Conservation (phyloP, 176 grass and related monocot genomes). For the Eleusine indica region DNA sequence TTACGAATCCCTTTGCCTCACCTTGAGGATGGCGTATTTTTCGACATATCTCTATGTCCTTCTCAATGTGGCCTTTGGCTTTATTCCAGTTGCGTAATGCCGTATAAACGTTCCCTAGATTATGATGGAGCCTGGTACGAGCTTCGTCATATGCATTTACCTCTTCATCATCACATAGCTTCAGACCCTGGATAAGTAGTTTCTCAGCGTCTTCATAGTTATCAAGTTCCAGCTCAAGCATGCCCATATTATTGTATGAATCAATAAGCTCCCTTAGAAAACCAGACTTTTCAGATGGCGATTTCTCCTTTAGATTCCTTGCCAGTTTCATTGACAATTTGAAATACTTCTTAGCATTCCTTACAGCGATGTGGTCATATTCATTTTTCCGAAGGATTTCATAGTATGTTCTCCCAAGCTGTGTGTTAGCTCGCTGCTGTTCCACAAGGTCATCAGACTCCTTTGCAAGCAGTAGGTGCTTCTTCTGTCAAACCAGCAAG, state of each 20-base stretch:
- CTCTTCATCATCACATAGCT: constrained; percentile 95
- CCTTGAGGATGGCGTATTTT: constrained; percentile 79
- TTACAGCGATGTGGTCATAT: constrained; percentile 68
- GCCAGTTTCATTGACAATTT: constrained; percentile 73
- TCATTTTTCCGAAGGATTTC: constrained; percentile 78
- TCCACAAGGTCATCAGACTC: constrained; percentile 83
- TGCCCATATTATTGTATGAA: constrained; percentile 90
- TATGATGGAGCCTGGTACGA: constrained; percentile 82
- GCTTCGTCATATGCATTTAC: constrained; percentile 77
- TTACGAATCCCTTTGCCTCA: constrained; percentile 93
- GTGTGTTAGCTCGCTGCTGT: constrained; percentile 87
- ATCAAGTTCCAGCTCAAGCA: constrained; percentile 92
- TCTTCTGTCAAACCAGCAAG: constrained; percentile 67
- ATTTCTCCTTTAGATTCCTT: constrained; percentile 55
- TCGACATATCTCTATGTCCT: constrained; percentile 84
- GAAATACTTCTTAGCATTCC: constrained; percentile 95
- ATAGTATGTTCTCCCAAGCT: constrained; percentile 90
- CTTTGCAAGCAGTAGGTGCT: constrained; percentile 83
- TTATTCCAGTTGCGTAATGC: constrained; percentile 66
- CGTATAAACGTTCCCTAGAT: constrained; percentile 93
- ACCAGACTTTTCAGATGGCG: constrained; percentile 37
- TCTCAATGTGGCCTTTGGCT: constrained; percentile 70
- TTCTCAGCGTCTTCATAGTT: constrained; percentile 80
- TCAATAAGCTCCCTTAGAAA: constrained; percentile 91
- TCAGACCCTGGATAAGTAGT: constrained; percentile 69